Conservation (phyloP, 257 asterid species). For the Gentiana macrophylla region DNA sequence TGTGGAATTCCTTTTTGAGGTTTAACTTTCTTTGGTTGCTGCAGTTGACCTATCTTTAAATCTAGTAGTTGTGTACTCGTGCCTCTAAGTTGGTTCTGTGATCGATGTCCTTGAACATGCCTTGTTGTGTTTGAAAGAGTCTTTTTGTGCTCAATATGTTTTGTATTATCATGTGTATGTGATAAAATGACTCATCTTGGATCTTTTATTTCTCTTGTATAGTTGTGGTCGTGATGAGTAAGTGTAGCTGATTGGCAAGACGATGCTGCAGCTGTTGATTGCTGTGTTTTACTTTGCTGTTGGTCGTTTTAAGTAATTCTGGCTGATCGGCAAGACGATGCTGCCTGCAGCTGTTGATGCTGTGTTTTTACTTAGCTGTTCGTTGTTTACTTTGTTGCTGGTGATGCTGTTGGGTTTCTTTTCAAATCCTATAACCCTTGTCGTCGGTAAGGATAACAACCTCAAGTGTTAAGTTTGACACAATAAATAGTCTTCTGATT, state of each 20-base stretch:
- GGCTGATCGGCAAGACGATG: conserved; percentile 32
- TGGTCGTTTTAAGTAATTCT: conserved; percentile 34
- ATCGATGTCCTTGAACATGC: background rate
- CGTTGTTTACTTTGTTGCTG: conserved; percentile 23
- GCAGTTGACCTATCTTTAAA: conserved; percentile 29
- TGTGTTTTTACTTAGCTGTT: conserved; percentile 20
- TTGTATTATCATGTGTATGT: background rate
- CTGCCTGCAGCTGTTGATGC: conserved; percentile 25
- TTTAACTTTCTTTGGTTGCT: conserved; percentile 32
- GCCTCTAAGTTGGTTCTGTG: conserved; percentile 10
- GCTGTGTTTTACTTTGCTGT: conserved; percentile 24
- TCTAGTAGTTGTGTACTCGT: conserved; percentile 18
- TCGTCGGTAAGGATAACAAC: conserved; percentile 37
- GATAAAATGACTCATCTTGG: too few relatives aligned
- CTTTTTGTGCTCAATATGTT: background rate
- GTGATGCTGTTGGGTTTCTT: conserved; percentile 22
- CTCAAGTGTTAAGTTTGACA: conserved; percentile 17
- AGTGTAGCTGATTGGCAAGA: conserved; percentile 38
- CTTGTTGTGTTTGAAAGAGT: background rate
- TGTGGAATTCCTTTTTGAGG: conserved; percentile 29
- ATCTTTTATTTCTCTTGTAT: conserved; percentile 50
- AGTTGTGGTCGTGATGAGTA: conserved; percentile 52
- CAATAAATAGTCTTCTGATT: conserved; percentile 14
- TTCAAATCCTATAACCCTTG: conserved; percentile 14
- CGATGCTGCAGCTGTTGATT: conserved; percentile 31